Conservation (phyloP, 257 asterid species). For the Solanum ahanhuiri region DNA sequence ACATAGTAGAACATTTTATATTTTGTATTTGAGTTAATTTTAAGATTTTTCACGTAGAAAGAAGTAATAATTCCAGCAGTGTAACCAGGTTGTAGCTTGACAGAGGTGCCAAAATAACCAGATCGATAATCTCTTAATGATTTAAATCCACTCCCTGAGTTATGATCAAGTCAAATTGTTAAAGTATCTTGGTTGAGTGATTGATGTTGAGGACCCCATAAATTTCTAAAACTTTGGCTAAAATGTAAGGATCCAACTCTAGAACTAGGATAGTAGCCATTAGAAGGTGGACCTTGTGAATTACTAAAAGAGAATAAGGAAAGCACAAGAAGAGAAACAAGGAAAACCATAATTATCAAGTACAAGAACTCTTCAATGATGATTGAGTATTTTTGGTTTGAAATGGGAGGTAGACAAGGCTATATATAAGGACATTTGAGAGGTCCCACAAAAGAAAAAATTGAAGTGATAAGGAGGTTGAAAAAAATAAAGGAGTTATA, state of each 20-base stretch:
- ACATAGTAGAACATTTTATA: not conserved
- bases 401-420: not conserved
- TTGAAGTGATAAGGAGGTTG: not conserved
- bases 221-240: conserved; percentile 40
- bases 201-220: conserved; percentile 77
- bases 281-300: conserved; percentile 56
- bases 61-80: too few relatives aligned
- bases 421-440: not conserved
- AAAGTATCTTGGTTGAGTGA: conserved; percentile 42
- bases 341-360: not conserved
- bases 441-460: not conserved
- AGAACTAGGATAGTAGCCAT: conserved; percentile 71
- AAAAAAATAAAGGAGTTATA: too few relatives aligned
- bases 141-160: too few relatives aligned
- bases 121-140: too few relatives aligned
- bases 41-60: too few relatives aligned
- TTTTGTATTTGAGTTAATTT: too few relatives aligned
- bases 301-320: conserved; percentile 3
- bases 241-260: conserved; percentile 44
- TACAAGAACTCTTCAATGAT: not conserved
- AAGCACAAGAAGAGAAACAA: conserved; percentile 9
- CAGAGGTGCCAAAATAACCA: too few relatives aligned
- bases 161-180: conserved; percentile 66
- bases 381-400: not conserved
- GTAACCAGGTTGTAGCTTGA: too few relatives aligned